phyloP scores from a whole-genome alignment of 192 early-diverging fungal species.

The Funneliformis geosporum region DNA sequence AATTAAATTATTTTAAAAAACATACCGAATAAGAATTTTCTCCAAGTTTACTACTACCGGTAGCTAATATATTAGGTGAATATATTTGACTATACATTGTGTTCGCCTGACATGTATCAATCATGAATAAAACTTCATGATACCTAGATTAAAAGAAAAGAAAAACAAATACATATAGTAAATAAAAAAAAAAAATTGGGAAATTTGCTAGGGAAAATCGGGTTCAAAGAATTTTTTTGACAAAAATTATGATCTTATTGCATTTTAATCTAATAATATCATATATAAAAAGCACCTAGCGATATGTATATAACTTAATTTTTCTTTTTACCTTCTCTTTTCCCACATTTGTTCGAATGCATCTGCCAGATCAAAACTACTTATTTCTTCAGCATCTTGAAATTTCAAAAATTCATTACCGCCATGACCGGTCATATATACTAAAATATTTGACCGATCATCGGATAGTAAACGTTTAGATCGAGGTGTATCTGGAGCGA shows the following conservation, averaged over 20 bases:
- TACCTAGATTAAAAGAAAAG: conserved; percentile 50
- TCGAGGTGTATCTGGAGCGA: conserved; percentile 82
- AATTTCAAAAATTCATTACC: conserved; percentile 99
- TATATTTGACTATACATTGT: conserved; percentile 94
- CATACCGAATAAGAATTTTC: conserved; percentile 91
- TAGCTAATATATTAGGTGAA: conserved; percentile 91
- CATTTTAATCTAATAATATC: too few relatives aligned
- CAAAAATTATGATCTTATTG: too few relatives aligned
- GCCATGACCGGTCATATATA: conserved; percentile 99
- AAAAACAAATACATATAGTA: background rate
- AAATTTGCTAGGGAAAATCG: too few relatives aligned
- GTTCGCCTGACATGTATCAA: conserved; percentile 98
- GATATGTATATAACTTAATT: background rate
- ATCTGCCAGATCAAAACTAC: conserved; percentile 92
- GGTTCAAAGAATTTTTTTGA: too few relatives aligned
- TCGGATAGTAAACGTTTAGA: conserved; percentile 94
- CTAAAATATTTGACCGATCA: conserved; percentile 92
- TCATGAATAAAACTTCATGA: conserved; percentile 98
- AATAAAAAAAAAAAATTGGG: background rate
- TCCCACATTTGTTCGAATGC: conserved; percentile 98
- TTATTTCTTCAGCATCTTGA: conserved; percentile 97
- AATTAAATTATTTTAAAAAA: background rate
- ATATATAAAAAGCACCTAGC: too few relatives aligned
- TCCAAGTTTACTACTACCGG: conserved; percentile 80
- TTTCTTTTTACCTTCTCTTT: conserved; percentile 66